Evolutionary conservation across 352 stramenopile genomes (phyloP).

Genomic region (Pythium coloratum): DNA sequence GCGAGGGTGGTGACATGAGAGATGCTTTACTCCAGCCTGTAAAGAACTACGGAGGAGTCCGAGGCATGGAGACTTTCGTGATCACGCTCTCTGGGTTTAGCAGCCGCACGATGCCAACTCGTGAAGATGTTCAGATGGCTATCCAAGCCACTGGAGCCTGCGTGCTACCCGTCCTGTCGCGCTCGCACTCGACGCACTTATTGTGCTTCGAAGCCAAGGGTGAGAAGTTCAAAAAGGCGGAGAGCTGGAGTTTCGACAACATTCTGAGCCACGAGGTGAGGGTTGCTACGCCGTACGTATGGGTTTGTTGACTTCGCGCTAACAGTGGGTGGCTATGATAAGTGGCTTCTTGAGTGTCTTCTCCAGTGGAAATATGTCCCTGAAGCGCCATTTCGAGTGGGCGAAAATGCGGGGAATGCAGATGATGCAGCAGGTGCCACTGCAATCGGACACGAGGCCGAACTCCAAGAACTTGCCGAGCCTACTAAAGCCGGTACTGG

Average conservation of each 20-base stretch:
- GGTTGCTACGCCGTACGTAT: not conserved
- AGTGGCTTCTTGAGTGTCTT: slow-evolving; percentile 83
- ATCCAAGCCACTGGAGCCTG: slow-evolving; percentile 84
- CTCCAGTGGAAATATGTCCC: slow-evolving; percentile 60
- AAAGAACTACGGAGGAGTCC: slow-evolving; percentile 63
- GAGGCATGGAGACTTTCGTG: slow-evolving; percentile 78
- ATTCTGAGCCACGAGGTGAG: slow-evolving; percentile 80
- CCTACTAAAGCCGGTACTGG: not conserved
- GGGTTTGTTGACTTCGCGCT: not conserved
- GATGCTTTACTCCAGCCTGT: slow-evolving; percentile 61
- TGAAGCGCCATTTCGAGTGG: slow-evolving; percentile 46
- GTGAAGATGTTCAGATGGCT: slow-evolving; percentile 82
- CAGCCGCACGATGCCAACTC: slow-evolving; percentile 67
- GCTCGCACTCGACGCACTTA: slow-evolving; percentile 81
- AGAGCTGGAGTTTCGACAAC: slow-evolving; percentile 82
- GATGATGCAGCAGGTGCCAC: not conserved
- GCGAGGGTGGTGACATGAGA: slow-evolving; percentile 27
- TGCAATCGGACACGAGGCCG: not conserved
- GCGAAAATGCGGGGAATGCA: slow-evolving; percentile 1
- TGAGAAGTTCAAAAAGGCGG: slow-evolving; percentile 85
- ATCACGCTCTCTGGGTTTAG: slow-evolving; percentile 85
- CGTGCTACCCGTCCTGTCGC: slow-evolving; percentile 78
- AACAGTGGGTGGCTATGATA: not conserved
- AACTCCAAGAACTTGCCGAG: not conserved
- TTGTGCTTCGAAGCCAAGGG: slow-evolving; percentile 74